Conservation (phyloP, 805 yeast species). For the Yamadazyma kitorensis region DNA sequence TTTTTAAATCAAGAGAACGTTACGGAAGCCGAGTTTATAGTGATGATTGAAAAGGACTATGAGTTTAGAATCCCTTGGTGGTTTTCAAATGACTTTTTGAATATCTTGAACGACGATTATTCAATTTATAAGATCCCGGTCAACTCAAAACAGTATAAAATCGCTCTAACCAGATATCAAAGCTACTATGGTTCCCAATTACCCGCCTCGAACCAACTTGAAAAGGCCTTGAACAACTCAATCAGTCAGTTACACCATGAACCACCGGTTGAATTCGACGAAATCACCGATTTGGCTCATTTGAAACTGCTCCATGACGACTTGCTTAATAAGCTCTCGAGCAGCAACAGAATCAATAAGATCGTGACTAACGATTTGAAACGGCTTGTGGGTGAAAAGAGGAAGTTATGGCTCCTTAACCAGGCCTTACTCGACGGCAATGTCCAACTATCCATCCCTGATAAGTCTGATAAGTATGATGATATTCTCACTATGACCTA, state of each 20-base stretch:
- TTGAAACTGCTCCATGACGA: conserved; percentile 22
- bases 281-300: conserved; percentile 12
- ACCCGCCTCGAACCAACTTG: conserved; percentile 1
- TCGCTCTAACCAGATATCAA: conserved; percentile 34
- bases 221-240: conserved; percentile 1
- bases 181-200: conserved; percentile 7
- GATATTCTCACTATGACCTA: too few relatives aligned
- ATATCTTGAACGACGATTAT: conserved; percentile 19
- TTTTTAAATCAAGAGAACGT: conserved; percentile 22
- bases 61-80: conserved; percentile 42
- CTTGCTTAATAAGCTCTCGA: conserved; percentile 31
- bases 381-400: conserved; percentile 23
- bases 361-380: conserved; percentile 30
- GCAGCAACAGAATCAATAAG: conserved; percentile 38
- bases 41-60: conserved; percentile 31
- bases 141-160: conserved; percentile 30
- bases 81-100: conserved; percentile 30
- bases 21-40: conserved; percentile 26
- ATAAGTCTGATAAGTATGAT: conserved; percentile 10
- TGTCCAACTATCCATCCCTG: conserved; percentile 33
- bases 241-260: conserved; percentile 2
- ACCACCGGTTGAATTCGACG: conserved; percentile 11
- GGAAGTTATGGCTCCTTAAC: conserved; percentile 39
- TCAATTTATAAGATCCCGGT: conserved; percentile 25
- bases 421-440: conserved; percentile 45